Evolutionary conservation across 805 yeast species (phyloP), one percentile per base, ranked within the genome.

Genomic region (Suhomyces tanzawaensis): DNA sequence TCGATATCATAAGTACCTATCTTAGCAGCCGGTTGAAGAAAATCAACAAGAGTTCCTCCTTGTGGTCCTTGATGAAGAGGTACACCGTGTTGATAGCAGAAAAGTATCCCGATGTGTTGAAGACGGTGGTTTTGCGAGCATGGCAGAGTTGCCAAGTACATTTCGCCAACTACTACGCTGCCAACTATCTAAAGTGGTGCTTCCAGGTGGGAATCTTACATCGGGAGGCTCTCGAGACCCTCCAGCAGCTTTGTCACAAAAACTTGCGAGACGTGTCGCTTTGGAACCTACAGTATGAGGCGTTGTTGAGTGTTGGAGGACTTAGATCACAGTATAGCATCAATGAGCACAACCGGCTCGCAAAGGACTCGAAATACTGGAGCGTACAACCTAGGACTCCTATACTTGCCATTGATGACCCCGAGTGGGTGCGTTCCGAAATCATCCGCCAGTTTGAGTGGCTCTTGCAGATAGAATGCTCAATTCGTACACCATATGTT

Each of bases 131-230:
- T 4, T 36, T 33, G 15, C 35, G 63, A 21, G 36, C 54, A 8
- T 39, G 66, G 16, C 51, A 41, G 28, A 59, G 71, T 21, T 58
- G 63, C 47, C 46, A 53, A 18, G 31, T 57, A 16, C 74, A 69
- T 47, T 59, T 49, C 41, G 66, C 70, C 26, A 69, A 68, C 44
- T 69, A 69, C 44, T 60, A 67, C 36, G 72, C 67, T 1, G 52
- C 58, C 21, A 52, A 49, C 34, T 63, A 53, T 32, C 37, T 66
- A n/a, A 45, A 49, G 15, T 66, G 71, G 71, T 36, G 33, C 7
- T 11, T 36, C 8, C n/a, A 21, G 19, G 14, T 18, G 11, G 29
- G 34, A 3, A n/a, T 21, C 13, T 7, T 30, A 3, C 19, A 21
- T 4, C 13, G 16, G n/a, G 26, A 32, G 17, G 15, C 8, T 16